phyloP scores from a whole-genome alignment of 2,329 filamentous ascomycete genomes.

The Phaeosphaeriaceae sp. region DNA sequence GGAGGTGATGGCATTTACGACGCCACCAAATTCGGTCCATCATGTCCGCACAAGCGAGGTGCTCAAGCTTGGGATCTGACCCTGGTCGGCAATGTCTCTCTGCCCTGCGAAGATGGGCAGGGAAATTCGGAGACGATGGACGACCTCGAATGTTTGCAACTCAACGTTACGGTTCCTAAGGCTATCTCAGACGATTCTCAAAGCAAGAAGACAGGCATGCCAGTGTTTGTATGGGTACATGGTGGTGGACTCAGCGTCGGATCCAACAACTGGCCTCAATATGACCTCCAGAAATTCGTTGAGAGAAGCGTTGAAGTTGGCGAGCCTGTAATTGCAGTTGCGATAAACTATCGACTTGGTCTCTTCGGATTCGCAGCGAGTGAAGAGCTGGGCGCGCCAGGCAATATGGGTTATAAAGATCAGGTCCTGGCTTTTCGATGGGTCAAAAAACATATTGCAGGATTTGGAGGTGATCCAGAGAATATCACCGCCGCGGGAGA shows the following conservation, averaged over 20 bases:
- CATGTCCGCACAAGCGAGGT: constrained; percentile 45
- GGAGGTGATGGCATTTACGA: constrained; percentile 28
- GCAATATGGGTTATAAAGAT: constrained; percentile 45
- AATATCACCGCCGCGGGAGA: constrained; percentile 54
- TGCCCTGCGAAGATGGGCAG: constrained; percentile 22
- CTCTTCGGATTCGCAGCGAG: constrained; percentile 52
- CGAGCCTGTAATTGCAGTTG: constrained; percentile 54
- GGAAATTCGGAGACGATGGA: constrained; percentile 29
- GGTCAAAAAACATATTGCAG: constrained; percentile 47
- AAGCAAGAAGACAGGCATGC: constrained; percentile 40
- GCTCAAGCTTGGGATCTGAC: constrained; percentile 38
- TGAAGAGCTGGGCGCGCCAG: constrained; percentile 50
- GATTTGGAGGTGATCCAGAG: constrained; percentile 49
- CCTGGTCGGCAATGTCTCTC: constrained; percentile 25
- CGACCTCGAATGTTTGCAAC: constrained; percentile 46
- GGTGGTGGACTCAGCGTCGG: constrained; percentile 61
- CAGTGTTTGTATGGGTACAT: constrained; percentile 62
- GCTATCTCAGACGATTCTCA: background rate
- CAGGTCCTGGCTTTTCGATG: constrained; percentile 47
- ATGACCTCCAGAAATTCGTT: constrained; percentile 54
- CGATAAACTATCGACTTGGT: constrained; percentile 45
- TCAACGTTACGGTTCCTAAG: constrained; percentile 43
- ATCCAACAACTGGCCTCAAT: constrained; percentile 61
- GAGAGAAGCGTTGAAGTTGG: constrained; percentile 52
- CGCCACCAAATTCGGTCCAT: constrained; percentile 46